Conservation (phyloP, 2,329 filamentous ascomycete species). For the Botrytis deweyae region DNA sequence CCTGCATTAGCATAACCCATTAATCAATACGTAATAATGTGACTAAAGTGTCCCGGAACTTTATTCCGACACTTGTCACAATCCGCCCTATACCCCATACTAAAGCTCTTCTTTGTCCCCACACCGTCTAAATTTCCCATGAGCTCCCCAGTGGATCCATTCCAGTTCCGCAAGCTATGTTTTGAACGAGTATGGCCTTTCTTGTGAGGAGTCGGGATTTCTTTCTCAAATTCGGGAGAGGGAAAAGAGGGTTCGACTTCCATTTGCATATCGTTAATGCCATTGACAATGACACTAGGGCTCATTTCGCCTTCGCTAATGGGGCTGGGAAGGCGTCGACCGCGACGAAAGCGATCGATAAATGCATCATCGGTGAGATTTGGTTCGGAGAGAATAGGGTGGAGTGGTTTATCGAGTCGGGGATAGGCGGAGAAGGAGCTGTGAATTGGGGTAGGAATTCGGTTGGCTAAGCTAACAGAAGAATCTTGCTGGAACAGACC, state of each 20-base stretch:
- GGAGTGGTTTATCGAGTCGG: constrained; percentile 3
- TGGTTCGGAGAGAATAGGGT: constrained; percentile 38
- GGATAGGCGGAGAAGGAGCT: constrained; percentile 36
- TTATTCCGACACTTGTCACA: constrained; percentile 75
- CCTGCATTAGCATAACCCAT: constrained; percentile 9
- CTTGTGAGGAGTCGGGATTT: constrained; percentile 35
- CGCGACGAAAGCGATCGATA: constrained; percentile 33
- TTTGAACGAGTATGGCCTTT: constrained; percentile 39
- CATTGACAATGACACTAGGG: constrained; percentile 36
- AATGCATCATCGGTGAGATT: constrained; percentile 32
- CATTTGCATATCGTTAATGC: constrained; percentile 39
- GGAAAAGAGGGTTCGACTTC: constrained; percentile 33
- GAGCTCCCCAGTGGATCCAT: constrained; percentile 31
- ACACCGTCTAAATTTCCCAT: constrained; percentile 22
- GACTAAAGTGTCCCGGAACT: constrained; percentile 77
- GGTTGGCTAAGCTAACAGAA: constrained; percentile 33
- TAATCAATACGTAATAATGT: constrained; percentile 58
- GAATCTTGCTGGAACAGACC: constrained; percentile 36
- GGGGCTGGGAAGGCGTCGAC: constrained; percentile 38
- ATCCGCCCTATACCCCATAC: constrained; percentile 75
- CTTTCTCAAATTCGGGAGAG: constrained; percentile 26
- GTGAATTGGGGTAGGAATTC: constrained; percentile 41
- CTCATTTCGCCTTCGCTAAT: constrained; percentile 40
- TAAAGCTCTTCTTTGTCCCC: constrained; percentile 68
- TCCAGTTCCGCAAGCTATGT: constrained; percentile 39